Percentiles rank a stretch among this genome's conserved stretches.
phyloP scores from a whole-genome alignment of 768 basidiomycete species.

The Auriscalpium microsporum region DNA sequence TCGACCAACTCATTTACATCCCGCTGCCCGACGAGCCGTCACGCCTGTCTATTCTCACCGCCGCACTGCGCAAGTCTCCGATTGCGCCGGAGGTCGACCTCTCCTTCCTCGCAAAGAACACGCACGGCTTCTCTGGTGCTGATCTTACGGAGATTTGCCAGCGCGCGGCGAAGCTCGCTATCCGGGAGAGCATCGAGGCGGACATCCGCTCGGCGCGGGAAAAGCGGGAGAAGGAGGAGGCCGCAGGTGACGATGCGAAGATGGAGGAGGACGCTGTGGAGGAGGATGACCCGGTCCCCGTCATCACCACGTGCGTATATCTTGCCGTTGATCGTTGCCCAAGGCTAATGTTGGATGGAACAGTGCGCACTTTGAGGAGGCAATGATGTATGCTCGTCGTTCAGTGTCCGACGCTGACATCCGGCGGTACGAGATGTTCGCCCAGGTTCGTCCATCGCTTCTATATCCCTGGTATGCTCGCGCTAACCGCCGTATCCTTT shows the following conservation, averaged over 20 bases:
- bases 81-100: conserved; percentile 79
- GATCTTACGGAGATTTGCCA: conserved; percentile 99
- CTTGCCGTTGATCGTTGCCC: background rate
- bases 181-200: conserved; percentile 88
- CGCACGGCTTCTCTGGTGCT: conserved; percentile 98
- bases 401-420: conserved; percentile 97
- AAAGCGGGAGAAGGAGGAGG: conserved; percentile 73
- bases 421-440: conserved; percentile 96
- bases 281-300: conserved; percentile 84
- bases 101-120: conserved; percentile 77
- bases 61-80: conserved; percentile 88
- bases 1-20: conserved; percentile 99
- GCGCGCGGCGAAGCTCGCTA: conserved; percentile 93
- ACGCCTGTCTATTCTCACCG: conserved; percentile 85
- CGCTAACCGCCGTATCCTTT: conserved; percentile 6
- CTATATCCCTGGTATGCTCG: background rate
- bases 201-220: conserved; percentile 79
- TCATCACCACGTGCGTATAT: conserved; percentile 60
- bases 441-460: conserved; percentile 42
- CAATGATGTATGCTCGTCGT: conserved; percentile 95
- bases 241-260: conserved; percentile 53
- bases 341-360: conserved; percentile 5
- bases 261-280: conserved; percentile 67
- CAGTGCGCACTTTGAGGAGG: conserved; percentile 97
- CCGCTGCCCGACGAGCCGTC: conserved; percentile 94